These are phyloP conservation scores for Omphalea diandra DNA, from an alignment of 441 rosid genomes.

Conservation along the genomic window DNA sequence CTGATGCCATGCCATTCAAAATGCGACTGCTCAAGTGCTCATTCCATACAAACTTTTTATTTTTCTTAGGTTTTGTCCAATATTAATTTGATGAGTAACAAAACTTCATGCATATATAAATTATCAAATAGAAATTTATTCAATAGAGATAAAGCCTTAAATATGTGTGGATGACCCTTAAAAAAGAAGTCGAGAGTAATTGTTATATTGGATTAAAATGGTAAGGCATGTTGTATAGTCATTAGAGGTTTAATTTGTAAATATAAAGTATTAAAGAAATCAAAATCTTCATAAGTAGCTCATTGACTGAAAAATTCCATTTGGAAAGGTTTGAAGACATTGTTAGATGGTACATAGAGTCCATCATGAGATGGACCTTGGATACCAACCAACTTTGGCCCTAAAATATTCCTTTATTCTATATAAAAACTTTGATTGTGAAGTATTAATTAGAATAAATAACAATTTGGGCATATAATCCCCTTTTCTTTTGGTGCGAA, in stretches of 20 bases:
- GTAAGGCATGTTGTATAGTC: conserved; percentile 20
- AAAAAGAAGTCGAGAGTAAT: neutral
- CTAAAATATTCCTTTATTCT: neutral
- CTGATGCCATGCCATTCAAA: neutral
- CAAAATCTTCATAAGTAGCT: conserved; percentile 12
- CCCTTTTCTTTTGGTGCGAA: no score
- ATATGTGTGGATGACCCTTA: neutral
- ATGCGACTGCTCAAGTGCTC: neutral
- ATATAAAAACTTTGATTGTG: no score
- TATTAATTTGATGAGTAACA: no score
- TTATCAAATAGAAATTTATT: no score
- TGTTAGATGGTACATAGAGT: conserved; percentile 41
- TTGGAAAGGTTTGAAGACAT: conserved; percentile 6
- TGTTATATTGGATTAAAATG: neutral
- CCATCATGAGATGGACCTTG: conserved; percentile 24
- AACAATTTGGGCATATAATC: no score
- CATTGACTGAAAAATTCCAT: conserved; percentile 14
- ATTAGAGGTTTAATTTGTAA: neutral
- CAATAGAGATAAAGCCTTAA: neutral
- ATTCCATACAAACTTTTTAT: neutral
- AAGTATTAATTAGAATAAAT: no score
- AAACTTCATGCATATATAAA: neutral
- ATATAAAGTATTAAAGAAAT: neutral
- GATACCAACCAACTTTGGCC: conserved; percentile 28
- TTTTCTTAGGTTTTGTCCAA: neutral